A percentile compares a stretch with the other conserved stretches of the same genome.
Conservation (phyloP, 2,329 filamentous ascomycete species). For the Aspergillus sp. region DNA sequence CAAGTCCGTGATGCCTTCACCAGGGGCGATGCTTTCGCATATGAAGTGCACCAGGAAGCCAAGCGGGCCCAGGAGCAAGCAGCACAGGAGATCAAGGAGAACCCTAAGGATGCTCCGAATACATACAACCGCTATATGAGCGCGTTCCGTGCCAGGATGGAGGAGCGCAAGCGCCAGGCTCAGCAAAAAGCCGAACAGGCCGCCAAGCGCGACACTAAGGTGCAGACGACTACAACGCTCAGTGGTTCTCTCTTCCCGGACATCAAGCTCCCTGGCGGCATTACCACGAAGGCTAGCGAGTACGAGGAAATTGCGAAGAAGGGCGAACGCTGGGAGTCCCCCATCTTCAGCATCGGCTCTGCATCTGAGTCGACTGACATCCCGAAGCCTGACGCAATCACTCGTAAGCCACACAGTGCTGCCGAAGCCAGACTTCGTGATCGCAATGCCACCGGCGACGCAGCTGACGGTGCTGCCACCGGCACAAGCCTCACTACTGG, state of each 20-base stretch:
- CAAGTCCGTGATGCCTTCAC: conserved; percentile 80
- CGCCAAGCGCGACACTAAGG: conserved; percentile 63
- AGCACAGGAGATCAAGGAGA: conserved; percentile 49
- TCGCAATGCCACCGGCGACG: conserved; percentile 17
- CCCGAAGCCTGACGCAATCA: conserved; percentile 56
- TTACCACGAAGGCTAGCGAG: conserved; percentile 90
- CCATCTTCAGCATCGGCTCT: conserved; percentile 83
- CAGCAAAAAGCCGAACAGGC: conserved; percentile 55
- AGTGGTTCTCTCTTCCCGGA: conserved; percentile 91
- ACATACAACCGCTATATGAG: conserved; percentile 82
- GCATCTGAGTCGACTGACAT: conserved; percentile 72
- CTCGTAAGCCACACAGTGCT: conserved; percentile 59
- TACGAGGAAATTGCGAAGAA: conserved; percentile 84
- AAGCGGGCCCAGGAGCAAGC: conserved; percentile 65
- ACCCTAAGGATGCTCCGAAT: conserved; percentile 74
- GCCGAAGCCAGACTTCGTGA: conserved; percentile 4
- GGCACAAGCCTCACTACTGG: not conserved
- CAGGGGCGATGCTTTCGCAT: conserved; percentile 71
- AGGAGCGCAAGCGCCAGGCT: conserved; percentile 76
- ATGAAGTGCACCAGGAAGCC: conserved; percentile 78
- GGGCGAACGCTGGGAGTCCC: conserved; percentile 92
- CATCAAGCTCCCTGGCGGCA: conserved; percentile 80
- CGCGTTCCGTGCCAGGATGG: conserved; percentile 70
- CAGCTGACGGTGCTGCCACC: conserved; percentile 3
- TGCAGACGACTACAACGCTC: conserved; percentile 81